Base-by-base conservation (phyloP, 2,329 filamentous ascomycete genomes). In the Berkeleyomyces rouxiae region DNA sequence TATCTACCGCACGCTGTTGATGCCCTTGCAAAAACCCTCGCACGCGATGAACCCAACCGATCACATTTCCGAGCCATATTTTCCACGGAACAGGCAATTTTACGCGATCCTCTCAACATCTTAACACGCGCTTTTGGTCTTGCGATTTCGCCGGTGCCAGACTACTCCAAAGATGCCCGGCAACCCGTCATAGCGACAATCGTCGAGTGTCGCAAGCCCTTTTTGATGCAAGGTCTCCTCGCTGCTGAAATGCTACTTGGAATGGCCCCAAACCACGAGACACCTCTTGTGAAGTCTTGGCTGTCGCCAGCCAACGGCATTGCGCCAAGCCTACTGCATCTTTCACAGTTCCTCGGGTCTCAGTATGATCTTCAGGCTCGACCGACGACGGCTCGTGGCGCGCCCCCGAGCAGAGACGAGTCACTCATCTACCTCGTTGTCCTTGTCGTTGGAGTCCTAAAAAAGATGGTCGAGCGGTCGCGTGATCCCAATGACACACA, bases 1-100 rank as follows among this genome's bases (percentile, higher is more conserved):
- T 97, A 97, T 71, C 82, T 96, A 0, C 91, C 92, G 2, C 84
- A 89, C 44, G 93, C 93, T 0, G 83, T 97, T 16, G 93, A 99
- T 71, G 87, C 87, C 58, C 76, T 97, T 36, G 92, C 93, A 1
- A 97, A 97, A 72, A 78, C 99, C 2, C 78, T 99, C 36, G 92
- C 93, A 3, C 82, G 91, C 60, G 93, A 97, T 71, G 92, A 97
- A 68, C 92, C 93, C 0, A 99, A 99, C 69, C 79, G 93, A 65
- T 84, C 84, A 2, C 85, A 88, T 68, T 97, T 91, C 76, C 88
- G 87, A 71, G 78, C 82, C 47, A 86, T 97, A 7, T 95, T 97
- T 69, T 78, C 84, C 23, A 79, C 85, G 5, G 90, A 95, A 68
- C 79, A 83, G 5, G 76, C 76, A 13, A 80, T 82, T 7, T 4